These are phyloP conservation scores for Balakata baccata DNA, from an alignment of 345 rosid genomes.

Conservation along the genomic window DNA sequence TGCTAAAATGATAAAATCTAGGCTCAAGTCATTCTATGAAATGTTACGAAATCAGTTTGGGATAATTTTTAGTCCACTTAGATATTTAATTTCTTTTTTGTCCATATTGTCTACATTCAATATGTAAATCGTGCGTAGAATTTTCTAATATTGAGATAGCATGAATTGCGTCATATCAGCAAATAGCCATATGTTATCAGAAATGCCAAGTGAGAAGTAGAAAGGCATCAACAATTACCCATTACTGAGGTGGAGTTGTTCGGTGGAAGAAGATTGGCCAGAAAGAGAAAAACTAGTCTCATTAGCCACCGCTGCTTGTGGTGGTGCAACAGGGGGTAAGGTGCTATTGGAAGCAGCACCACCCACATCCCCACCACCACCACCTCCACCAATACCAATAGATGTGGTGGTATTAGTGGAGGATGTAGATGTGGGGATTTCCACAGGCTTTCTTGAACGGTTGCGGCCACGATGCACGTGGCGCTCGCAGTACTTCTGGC, in stretches of 20 bases:
- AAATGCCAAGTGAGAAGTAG: neutral
- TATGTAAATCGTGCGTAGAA: no score
- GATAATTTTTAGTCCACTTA: no score
- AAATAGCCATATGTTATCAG: no score
- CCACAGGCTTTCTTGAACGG: slow-evolving; percentile 99
- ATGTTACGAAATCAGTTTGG: no score
- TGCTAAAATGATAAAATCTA: no score
- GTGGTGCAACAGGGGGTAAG: slow-evolving; percentile 16
- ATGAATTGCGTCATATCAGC: no score
- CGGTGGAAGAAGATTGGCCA: slow-evolving; percentile 50
- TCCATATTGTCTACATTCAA: no score
- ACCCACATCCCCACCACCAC: neutral
- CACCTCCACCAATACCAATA: slow-evolving; percentile 9
- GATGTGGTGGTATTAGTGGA: slow-evolving; percentile 7
- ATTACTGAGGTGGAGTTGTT: slow-evolving; percentile 53
- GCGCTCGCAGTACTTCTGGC: slow-evolving; percentile 98
- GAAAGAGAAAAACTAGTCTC: slow-evolving; percentile 46
- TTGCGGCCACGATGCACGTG: slow-evolving; percentile 99
- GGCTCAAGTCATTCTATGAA: no score
- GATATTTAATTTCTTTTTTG: no score
- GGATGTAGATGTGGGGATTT: slow-evolving; percentile 59
- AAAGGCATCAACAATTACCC: slow-evolving; percentile 35
- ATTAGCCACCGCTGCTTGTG: slow-evolving; percentile 32
- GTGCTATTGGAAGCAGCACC: no score
- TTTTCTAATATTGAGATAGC: no score